Percentiles rank a stretch among this genome's conserved stretches.
Conservation (phyloP, 768 basidiomycete genomes). For the Imleria badia region DNA sequence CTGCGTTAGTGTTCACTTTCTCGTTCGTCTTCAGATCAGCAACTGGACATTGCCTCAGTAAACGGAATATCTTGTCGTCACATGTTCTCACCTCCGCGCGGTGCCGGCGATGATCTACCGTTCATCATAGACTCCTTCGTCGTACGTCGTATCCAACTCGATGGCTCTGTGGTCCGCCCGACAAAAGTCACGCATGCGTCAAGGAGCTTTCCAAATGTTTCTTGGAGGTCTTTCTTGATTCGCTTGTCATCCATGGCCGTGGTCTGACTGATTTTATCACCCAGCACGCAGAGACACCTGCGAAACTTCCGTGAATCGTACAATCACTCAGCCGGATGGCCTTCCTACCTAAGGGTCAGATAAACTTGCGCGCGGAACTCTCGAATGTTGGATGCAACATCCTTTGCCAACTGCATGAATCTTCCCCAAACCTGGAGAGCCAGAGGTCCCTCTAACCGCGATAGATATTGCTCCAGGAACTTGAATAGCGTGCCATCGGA, state of each 20-base stretch:
- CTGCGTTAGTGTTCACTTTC: conserved; percentile 48
- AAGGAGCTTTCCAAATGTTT: conserved; percentile 81
- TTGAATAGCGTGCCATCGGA: conserved; percentile 71
- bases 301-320: conserved; percentile 6
- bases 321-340: background rate
- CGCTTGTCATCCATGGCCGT: conserved; percentile 88
- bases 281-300: conserved; percentile 76
- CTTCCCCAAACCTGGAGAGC: conserved; percentile 92
- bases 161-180: conserved; percentile 70
- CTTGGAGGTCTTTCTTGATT: conserved; percentile 89
- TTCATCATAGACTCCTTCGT: conserved; percentile 65
- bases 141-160: conserved; percentile 74
- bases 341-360: conserved; percentile 63
- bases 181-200: conserved; percentile 76
- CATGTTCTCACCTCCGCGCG: conserved; percentile 47
- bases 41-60: conserved; percentile 9
- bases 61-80: background rate
- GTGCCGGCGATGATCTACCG: conserved; percentile 71
- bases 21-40: conserved; percentile 57
- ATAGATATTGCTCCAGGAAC: conserved; percentile 86
- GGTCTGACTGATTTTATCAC: conserved; percentile 85
- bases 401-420: conserved; percentile 75
- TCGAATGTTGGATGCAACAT: conserved; percentile 61
- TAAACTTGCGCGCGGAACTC: conserved; percentile 74
- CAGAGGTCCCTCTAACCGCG: conserved; percentile 82